These are phyloP conservation scores for Lodderomyces beijingensis DNA, from an alignment of 1,139 yeast genomes.

Conservation along the genomic window DNA sequence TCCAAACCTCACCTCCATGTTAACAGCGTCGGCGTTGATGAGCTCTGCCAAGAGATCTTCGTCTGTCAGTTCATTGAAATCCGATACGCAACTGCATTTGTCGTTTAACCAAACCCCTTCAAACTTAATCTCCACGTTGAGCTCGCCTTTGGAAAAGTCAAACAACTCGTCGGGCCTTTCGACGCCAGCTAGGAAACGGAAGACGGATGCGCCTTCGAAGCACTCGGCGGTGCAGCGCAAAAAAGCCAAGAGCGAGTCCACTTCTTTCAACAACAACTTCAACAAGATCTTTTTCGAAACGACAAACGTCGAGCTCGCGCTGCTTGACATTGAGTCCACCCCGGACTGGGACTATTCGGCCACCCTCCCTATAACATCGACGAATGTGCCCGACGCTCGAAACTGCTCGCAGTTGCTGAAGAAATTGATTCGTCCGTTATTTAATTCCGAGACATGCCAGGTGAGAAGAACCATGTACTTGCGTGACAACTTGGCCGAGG, in stretches of 20 bases:
- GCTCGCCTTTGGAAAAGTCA: slow-evolving; percentile 6
- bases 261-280: slow-evolving; percentile 1
- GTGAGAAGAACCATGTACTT: slow-evolving; percentile 11
- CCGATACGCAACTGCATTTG: slow-evolving; percentile 9
- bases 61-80: slow-evolving; percentile 9
- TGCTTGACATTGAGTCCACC: slow-evolving; percentile 6
- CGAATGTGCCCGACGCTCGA: slow-evolving; percentile 8
- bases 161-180: slow-evolving; percentile 4
- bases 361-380: slow-evolving; percentile 5
- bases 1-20: not conserved
- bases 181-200: slow-evolving; percentile 1
- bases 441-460: slow-evolving; percentile 8
- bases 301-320: slow-evolving; percentile 8
- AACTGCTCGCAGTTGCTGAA: slow-evolving; percentile 10
- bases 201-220: not conserved
- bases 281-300: slow-evolving; percentile 1
- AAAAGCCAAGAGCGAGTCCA: not conserved
- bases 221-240: slow-evolving; percentile 1
- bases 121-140: slow-evolving; percentile 7
- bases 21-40: not conserved
- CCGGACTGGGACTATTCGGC: slow-evolving; percentile 12
- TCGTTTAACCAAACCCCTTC: slow-evolving; percentile 6
- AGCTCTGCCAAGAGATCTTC: slow-evolving; percentile 7
- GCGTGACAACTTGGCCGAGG: slow-evolving; percentile 6
- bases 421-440: slow-evolving; percentile 11